phyloP scores from a whole-genome alignment of 371 early-diverging fungal species.

The Mortierella sp. region DNA sequence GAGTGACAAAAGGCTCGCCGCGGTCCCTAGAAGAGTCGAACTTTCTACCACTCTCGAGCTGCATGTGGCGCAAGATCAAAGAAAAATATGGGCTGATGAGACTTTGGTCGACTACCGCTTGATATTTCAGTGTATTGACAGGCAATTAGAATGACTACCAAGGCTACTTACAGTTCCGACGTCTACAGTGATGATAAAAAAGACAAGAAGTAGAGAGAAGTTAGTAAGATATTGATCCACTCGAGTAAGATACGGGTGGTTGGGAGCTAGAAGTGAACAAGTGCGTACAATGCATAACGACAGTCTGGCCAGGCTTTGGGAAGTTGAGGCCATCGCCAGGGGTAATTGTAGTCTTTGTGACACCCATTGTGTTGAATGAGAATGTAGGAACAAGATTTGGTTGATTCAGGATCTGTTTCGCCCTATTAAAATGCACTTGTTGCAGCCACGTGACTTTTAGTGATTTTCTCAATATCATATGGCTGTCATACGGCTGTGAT shows the following conservation, averaged over 20 bases:
- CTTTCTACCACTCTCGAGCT: constrained; percentile 76
- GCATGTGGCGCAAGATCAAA: background rate
- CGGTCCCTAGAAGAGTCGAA: constrained; percentile 94
- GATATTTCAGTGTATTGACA: background rate
- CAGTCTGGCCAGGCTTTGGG: constrained; percentile 87
- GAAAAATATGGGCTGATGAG: background rate
- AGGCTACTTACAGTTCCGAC: constrained; percentile 46
- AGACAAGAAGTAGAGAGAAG: background rate
- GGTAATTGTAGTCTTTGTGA: constrained; percentile 57
- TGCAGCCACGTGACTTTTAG: too few relatives aligned
- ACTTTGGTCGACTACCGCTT: background rate
- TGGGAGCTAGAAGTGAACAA: background rate
- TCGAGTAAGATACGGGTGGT: too few relatives aligned
- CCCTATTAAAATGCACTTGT: too few relatives aligned
- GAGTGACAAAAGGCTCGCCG: constrained; percentile 81
- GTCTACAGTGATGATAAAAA: constrained; percentile 18
- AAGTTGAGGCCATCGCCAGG: constrained; percentile 87
- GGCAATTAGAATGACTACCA: too few relatives aligned
- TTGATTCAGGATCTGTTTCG: too few relatives aligned
- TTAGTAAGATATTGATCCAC: too few relatives aligned
- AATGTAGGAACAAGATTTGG: too few relatives aligned
- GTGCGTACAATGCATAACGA: constrained; percentile 80
- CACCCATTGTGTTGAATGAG: constrained; percentile 32
- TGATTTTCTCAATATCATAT: too few relatives aligned
- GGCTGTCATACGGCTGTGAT: too few relatives aligned